Conservation (phyloP, 148 eudicot genomes). For the Rhododendron griersonianum region DNA sequence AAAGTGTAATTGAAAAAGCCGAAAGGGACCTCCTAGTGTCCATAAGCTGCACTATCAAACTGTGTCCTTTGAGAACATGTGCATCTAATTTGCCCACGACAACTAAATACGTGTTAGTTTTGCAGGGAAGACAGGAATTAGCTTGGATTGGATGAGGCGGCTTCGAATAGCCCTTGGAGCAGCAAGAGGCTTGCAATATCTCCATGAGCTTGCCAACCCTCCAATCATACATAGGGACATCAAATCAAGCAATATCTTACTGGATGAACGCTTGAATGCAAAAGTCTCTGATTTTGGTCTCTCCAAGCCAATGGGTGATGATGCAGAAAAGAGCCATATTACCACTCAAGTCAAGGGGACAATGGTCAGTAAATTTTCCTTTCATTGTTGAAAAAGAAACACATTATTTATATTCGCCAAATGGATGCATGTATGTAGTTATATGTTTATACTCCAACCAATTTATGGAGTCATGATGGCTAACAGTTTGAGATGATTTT, state of each 20-base stretch:
- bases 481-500: background rate
- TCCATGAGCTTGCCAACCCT: slow-evolving; percentile 27
- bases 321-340: slow-evolving; percentile 12
- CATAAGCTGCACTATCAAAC: background rate
- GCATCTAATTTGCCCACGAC: background rate
- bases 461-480: background rate
- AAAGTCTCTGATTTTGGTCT: slow-evolving; percentile 27
- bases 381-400: background rate
- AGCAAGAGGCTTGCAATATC: slow-evolving; percentile 25
- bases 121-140: slow-evolving; percentile 20
- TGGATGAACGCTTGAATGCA: slow-evolving; percentile 19
- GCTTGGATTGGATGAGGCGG: slow-evolving; percentile 24
- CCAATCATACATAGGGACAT: slow-evolving; percentile 24
- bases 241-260: slow-evolving; percentile 20
- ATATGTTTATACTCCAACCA: background rate
- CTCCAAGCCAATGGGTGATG: slow-evolving; percentile 15
- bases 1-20: background rate
- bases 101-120: background rate
- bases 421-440: background rate
- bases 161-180: slow-evolving; percentile 18
- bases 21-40: background rate
- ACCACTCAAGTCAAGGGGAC: slow-evolving; percentile 33
- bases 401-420: background rate
- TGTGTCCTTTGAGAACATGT: background rate
- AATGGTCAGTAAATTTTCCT: slow-evolving; percentile 14